These are phyloP conservation scores for Globomyces pollinis-pini DNA, from an alignment of 192 early-diverging fungal genomes.

Conservation along the genomic window DNA sequence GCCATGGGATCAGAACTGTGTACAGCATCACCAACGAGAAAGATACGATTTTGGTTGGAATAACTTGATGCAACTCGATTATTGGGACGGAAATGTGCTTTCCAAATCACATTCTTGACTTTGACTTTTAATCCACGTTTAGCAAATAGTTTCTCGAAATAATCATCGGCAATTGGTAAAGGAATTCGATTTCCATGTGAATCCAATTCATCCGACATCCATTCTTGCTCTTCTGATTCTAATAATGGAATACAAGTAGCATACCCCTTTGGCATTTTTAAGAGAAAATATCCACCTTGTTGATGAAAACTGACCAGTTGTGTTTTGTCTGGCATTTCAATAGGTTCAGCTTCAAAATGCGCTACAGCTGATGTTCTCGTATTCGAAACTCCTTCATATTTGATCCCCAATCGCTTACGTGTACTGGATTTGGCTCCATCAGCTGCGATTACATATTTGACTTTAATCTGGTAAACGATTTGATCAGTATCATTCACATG, in stretches of 20 bases:
- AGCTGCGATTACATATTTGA: conserved; percentile 1
- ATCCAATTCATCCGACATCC: not conserved
- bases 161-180: not conserved
- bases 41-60: conserved; percentile 18
- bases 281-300: not conserved
- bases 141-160: not conserved
- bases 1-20: conserved; percentile 21
- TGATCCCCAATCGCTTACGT: conserved; percentile 1
- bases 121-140: not conserved
- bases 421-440: conserved; percentile 4
- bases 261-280: not conserved
- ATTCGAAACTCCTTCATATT: not conserved
- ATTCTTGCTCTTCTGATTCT: not conserved
- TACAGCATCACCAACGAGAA: conserved; percentile 37
- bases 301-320: not conserved
- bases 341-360: not conserved
- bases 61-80: not conserved
- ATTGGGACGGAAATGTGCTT: not conserved
- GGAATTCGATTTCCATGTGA: not conserved
- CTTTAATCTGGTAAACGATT: not conserved
- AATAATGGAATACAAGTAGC: not conserved
- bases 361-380: not conserved
- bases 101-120: conserved; percentile 4
- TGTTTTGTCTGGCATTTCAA: too few relatives aligned
- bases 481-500: too few relatives aligned